Evolutionary conservation across 1,139 yeast species (phyloP).

Genomic region (Taphrina betulina): DNA sequence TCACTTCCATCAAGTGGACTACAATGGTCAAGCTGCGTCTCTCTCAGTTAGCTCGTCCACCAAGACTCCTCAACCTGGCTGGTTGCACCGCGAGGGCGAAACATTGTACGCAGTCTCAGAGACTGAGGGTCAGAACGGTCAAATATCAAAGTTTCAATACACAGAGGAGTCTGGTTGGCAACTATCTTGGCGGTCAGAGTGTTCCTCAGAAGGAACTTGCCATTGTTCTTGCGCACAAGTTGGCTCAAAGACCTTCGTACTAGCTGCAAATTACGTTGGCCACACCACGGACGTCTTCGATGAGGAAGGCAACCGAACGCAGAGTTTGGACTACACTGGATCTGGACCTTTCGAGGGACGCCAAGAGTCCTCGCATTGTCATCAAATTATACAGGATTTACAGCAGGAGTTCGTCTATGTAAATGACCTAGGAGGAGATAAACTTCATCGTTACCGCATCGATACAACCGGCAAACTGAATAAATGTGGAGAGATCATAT

Average conservation of each 20-base stretch:
- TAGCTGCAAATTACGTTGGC: conserved; percentile 26
- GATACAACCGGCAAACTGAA: conserved; percentile 1
- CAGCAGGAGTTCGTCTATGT: conserved; percentile 13
- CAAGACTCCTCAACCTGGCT: conserved; percentile 4
- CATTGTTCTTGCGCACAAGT: conserved; percentile 5
- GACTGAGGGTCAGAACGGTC: background rate
- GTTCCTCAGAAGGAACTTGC: conserved; percentile 11
- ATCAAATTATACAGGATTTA: conserved; percentile 28
- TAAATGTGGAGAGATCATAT: background rate
- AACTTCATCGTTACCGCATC: conserved; percentile 4
- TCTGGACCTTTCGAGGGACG: conserved; percentile 29
- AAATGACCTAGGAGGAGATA: conserved; percentile 25
- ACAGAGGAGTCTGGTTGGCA: background rate
- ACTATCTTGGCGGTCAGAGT: conserved; percentile 4
- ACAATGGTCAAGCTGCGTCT: background rate
- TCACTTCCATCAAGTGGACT: background rate
- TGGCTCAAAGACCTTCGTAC: background rate
- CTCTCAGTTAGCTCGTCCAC: background rate
- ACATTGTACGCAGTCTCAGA: conserved; percentile 6
- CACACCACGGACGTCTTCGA: conserved; percentile 14
- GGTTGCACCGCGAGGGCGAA: background rate
- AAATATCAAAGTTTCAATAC: background rate
- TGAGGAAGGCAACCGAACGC: background rate
- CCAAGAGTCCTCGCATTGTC: conserved; percentile 25
- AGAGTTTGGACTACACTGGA: background rate